Evolutionary conservation across 2,329 filamentous ascomycete genomes (phyloP), one percentile per base, ranked within the genome.

Genomic region (Talaromyces sp.): DNA sequence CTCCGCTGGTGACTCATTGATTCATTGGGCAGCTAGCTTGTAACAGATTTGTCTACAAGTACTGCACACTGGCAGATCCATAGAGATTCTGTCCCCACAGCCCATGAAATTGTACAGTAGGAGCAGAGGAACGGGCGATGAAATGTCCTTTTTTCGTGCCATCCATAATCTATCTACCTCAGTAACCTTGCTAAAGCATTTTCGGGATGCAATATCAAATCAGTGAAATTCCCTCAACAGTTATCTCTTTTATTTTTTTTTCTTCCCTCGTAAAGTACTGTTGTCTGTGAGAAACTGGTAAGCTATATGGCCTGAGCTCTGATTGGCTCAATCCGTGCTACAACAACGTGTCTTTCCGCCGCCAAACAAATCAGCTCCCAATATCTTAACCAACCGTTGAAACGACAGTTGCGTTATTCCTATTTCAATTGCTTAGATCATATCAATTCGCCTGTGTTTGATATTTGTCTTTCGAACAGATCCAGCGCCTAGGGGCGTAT

Each of bases 321-420:
- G 52, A 56, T 56, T 56, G 52, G 52, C 33, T 37, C 52, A 56
- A 56, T 13, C 11, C 52, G 33, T 24, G n/a, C 52, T 56, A 56
- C 33, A 56, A 56, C 52, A 56, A 52, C 52, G 52, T 56, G 52
- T 56, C 52, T 56, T 56, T 56, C 52, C 52, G 11, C n/a, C 31
- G 33, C 50, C 50, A 37, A 54, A 56, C 52, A 37, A 52, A 37
- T 35, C 19, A 56, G 8, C 33, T 39, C 52, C n/a, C n/a, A 56
- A n/a, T 5, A 24, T 24, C n/a, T 33, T 31, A 52, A 50, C 47
- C 8, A 47, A 1, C 3, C 48, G 27, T 31, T 9, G 13, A n/a
- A 2, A 10, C 22, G 33, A 37, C 52, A 24, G 8, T 11, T 37
- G 33, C 8, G 3, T 24, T 13, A 56, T 22, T 22, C 6, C 13